Evolutionary conservation across 2,329 filamentous ascomycete genomes (phyloP).

Genomic region (Penicillium rolfsii): DNA sequence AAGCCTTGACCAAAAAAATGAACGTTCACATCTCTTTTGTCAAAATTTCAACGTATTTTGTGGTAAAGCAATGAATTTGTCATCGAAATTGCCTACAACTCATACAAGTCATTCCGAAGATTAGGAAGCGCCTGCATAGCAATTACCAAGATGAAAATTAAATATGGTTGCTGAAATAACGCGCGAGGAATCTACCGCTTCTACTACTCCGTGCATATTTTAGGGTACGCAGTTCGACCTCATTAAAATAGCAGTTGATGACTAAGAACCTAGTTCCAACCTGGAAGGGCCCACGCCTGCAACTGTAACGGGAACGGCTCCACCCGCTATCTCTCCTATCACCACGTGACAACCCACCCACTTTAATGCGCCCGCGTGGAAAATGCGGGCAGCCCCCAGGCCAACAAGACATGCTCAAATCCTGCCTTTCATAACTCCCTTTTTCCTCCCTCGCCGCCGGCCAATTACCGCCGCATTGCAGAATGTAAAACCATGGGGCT

Average conservation of each 20-base stretch:
- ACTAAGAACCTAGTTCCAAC: neutral
- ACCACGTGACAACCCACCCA: slow-evolving; percentile 27
- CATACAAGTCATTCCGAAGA: too few species aligned
- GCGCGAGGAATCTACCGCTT: too few species aligned
- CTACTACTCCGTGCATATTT: too few species aligned
- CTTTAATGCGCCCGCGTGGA: slow-evolving; percentile 8
- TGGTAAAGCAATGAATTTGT: too few species aligned
- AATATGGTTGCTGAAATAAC: too few species aligned
- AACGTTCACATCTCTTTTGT: too few species aligned
- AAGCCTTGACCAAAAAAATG: too few species aligned
- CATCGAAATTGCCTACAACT: too few species aligned
- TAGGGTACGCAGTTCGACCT: too few species aligned
- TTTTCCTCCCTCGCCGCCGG: slow-evolving; percentile 36
- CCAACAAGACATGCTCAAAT: slow-evolving; percentile 38
- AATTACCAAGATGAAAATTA: too few species aligned
- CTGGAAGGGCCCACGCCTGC: neutral
- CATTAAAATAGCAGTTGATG: neutral
- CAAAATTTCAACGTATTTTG: too few species aligned
- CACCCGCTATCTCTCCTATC: slow-evolving; percentile 19
- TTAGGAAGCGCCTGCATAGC: too few species aligned
- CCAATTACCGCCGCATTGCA: slow-evolving; percentile 41
- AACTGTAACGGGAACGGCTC: neutral
- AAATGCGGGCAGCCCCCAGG: slow-evolving; percentile 24
- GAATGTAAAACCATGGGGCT: slow-evolving; percentile 30
- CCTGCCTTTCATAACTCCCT: slow-evolving; percentile 45